Evolutionary conservation across 106 monocot species (phyloP), one percentile per base, ranked within the genome.

Genomic region (Dendrobium officinale): DNA sequence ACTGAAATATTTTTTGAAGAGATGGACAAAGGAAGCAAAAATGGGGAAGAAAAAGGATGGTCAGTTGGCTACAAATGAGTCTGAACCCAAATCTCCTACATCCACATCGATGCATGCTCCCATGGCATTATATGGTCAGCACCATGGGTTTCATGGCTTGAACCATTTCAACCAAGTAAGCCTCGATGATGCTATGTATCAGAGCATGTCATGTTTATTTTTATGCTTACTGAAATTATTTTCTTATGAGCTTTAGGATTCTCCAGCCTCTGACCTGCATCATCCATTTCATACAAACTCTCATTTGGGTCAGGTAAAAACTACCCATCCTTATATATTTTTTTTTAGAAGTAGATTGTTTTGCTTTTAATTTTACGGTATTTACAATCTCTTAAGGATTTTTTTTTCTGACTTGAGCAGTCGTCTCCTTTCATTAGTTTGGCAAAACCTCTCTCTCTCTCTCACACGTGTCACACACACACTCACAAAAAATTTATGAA

Each of bases 21-120:
- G 89, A 42, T 89, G 89, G 89, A 82, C 83, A 40, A 89, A 83
- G 59, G 80, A 83, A 66, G 88, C 83, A 24, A 88, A 86, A 76
- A 55, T 55, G 58, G 75, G 64, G 42, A 76, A 67, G 37, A 66
- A 67, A 68, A 42, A 73, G 61, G 80, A 83, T 15, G 27, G 75
- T 44, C 37, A 73, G 75, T 78, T 56, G 20, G 40, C 27, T 77
- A 55, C 72, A 59, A 73, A 40, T 67, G 81, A 82, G 20, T 82
- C 74, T n/a, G 79, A 73, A 18, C 81, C 78, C 3, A 81, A 75
- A 48, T 81, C 85, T 42, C 82, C 88, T 61, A 79, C 77, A 41
- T 56, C 67, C 8, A 61, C 67, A 2, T 44, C 79, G 26, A 10
- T 80, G 31, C 70, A 59, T 47, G 78, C 31, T 64, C 78, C 81